Evolutionary conservation across 2,329 filamentous ascomycete species (phyloP), one percentile per base, ranked within the genome.

Genomic region (Raffaelea albimanens): DNA sequence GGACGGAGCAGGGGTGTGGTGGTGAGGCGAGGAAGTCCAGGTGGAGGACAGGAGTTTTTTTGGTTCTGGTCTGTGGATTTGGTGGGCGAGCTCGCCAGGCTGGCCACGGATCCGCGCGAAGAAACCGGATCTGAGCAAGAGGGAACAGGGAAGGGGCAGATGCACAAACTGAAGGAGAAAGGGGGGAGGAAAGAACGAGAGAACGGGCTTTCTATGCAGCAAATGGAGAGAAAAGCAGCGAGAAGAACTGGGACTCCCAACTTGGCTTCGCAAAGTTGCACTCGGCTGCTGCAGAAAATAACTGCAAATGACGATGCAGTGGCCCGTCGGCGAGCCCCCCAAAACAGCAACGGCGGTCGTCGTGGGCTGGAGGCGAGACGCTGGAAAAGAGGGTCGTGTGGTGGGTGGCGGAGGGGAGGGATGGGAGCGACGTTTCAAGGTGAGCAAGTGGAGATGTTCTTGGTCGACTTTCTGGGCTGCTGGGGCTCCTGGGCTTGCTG

Each of bases 1-100:
- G 42, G 18, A 21, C 18, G 40, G 10, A 42, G 29, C 19, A 20
- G 23, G 23, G 16, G 23, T 13, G 21, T 22, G 5, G 38, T 21
- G 18, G 18, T 10, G 9, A 4, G 40, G 3, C 18, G 25, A 41
- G 39, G 40, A 21, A 18, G 39, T 23, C 19, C 29, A 47, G 20
- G 21, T 44, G 34, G 40, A 44, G 19, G 22, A 40, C 18, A 33
- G 29, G 36, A 39, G 16, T 22, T 22, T 40, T 47, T 53, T 50
- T 48, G 25, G 25, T 29, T 29, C 7, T n/a, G n/a, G n/a, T n/a
- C n/a, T 29, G 25, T 29, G 25, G 25, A 13, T 7, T 7, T 29
- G 25, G 25, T 29, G 25, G 25, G 25, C 25, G 43, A n/a, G 16
- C 36, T 40, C 7, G n/a, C 14, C 22, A 23, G 16, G 44, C 31